Conservation (phyloP, 2,329 filamentous ascomycete species). For the Fusarium bactridioides region DNA sequence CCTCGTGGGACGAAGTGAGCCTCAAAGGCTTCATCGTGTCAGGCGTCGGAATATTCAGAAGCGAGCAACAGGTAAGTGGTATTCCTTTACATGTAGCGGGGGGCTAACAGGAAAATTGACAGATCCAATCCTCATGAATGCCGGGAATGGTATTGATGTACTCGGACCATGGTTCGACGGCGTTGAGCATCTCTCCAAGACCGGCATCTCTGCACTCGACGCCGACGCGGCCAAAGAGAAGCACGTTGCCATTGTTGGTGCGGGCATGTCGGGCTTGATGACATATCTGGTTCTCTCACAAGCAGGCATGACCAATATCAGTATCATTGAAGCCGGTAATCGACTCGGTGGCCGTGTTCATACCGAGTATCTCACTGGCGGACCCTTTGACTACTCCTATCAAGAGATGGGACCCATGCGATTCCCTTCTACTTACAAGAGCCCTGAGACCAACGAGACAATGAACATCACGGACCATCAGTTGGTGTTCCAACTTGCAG, state of each 20-base stretch:
- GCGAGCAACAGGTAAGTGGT: neutral
- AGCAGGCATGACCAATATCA: conserved; percentile 12
- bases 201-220: neutral
- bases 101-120: rapidly evolving
- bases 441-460: neutral
- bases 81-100: rapidly evolving
- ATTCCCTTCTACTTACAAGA: conserved; percentile 3
- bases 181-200: neutral
- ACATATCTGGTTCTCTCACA: neutral
- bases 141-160: neutral
- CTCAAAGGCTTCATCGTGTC: neutral
- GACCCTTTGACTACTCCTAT: conserved; percentile 12
- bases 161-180: conserved; percentile 1
- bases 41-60: neutral
- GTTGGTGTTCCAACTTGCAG: neutral
- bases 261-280: neutral
- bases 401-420: conserved; percentile 18
- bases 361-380: neutral
- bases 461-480: conserved; percentile 17
- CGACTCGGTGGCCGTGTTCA: conserved; percentile 9
- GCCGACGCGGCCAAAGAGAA: neutral
- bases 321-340: neutral
- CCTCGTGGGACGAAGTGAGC: neutral
- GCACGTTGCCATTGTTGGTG: neutral
- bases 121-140: neutral